Conservation (phyloP, 139 green algal species). For the Chlamydomonas eustigma region DNA sequence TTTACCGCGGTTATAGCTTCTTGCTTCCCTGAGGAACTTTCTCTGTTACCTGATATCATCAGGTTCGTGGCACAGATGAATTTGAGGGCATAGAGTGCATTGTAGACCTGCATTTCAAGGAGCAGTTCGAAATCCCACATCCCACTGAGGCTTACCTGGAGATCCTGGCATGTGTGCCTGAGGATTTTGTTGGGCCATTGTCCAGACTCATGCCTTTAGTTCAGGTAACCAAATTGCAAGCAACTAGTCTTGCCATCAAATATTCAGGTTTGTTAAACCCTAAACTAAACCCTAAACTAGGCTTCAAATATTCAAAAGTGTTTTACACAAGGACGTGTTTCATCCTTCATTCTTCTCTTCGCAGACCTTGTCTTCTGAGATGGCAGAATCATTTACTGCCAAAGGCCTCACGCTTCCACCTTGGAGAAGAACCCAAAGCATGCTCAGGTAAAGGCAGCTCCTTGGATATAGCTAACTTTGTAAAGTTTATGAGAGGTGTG, state of each 20-base stretch:
- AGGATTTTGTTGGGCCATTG: constrained; percentile 23
- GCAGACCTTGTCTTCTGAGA: constrained; percentile 22
- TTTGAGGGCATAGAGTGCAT: constrained; percentile 24
- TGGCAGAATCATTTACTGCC: constrained; percentile 29
- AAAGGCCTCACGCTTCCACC: constrained; percentile 28
- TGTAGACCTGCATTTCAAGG: constrained; percentile 31
- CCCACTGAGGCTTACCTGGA: constrained; percentile 20
- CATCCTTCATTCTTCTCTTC: neutral
- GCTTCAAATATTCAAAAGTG: neutral
- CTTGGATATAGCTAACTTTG: too few species aligned
- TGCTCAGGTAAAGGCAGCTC: constrained; percentile 36
- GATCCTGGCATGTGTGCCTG: constrained; percentile 16
- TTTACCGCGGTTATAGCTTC: too few species aligned
- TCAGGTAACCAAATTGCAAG: constrained; percentile 4
- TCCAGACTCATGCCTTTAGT: constrained; percentile 18
- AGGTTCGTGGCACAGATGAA: constrained; percentile 1
- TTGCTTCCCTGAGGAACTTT: neutral
- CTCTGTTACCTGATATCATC: neutral
- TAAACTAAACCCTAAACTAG: too few species aligned
- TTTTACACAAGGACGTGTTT: neutral
- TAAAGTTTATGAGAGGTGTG: too few species aligned
- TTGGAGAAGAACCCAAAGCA: constrained; percentile 26
- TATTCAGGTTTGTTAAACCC: too few species aligned
- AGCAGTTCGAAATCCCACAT: constrained; percentile 34
- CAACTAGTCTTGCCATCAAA: neutral